phyloP scores from a whole-genome alignment of 129 eudicot species.

The Ambrosia artemisiifolia region DNA sequence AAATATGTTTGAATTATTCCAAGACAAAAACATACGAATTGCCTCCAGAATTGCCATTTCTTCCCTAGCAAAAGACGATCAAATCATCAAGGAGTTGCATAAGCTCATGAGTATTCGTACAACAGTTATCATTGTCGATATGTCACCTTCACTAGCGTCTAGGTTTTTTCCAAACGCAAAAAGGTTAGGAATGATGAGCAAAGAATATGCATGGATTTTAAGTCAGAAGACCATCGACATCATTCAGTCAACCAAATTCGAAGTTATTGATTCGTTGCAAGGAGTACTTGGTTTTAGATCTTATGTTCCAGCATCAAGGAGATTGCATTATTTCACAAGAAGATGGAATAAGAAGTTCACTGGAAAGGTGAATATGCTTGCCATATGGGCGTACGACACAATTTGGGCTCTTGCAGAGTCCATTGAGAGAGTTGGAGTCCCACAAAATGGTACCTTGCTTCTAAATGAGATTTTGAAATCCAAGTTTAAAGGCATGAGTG shows the following conservation, averaged over 20 bases:
- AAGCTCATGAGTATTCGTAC: slow-evolving; percentile 35
- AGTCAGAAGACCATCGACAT: slow-evolving; percentile 26
- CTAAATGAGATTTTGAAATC: slow-evolving; percentile 8
- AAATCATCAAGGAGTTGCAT: slow-evolving; percentile 33
- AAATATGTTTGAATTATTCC: slow-evolving; percentile 5
- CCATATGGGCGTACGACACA: slow-evolving; percentile 37
- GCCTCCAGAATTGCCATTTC: slow-evolving; percentile 29
- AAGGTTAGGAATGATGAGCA: slow-evolving; percentile 40
- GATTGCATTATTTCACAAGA: slow-evolving; percentile 1
- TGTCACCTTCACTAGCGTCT: slow-evolving; percentile 26
- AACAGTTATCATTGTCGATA: slow-evolving; percentile 37
- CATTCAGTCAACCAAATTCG: slow-evolving; percentile 14
- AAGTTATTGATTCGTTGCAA: slow-evolving; percentile 30
- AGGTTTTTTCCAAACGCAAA: slow-evolving; percentile 33
- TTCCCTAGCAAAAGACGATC: slow-evolving; percentile 26
- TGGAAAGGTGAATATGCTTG: not conserved
- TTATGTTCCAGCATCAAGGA: slow-evolving; percentile 32
- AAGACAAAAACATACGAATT: slow-evolving; percentile 10
- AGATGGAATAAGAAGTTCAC: not conserved
- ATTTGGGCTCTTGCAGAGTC: slow-evolving; percentile 30
- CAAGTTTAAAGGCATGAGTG: slow-evolving; percentile 41
- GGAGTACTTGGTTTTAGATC: slow-evolving; percentile 44
- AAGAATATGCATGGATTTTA: slow-evolving; percentile 50
- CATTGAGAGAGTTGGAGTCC: slow-evolving; percentile 20
- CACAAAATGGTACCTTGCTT: slow-evolving; percentile 16